phyloP scores from a whole-genome alignment of 2,329 filamentous ascomycete genomes.

The Verticillium klebahnii region DNA sequence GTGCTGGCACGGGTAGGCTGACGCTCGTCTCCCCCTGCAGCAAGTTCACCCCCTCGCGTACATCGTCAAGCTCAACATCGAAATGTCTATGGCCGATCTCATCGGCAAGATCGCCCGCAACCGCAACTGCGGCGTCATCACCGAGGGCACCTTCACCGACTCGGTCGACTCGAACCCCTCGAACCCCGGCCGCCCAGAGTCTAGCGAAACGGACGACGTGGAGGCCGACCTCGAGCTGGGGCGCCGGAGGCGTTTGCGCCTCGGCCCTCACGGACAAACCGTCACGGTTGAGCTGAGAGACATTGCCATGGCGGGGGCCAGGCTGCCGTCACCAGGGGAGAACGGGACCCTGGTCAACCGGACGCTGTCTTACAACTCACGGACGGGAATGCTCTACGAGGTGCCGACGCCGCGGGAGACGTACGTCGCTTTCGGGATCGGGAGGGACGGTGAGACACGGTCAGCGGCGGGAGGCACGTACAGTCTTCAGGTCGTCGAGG shows the following conservation, averaged over 20 bases:
- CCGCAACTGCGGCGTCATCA: slow-evolving; percentile 6
- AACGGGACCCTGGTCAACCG: neutral
- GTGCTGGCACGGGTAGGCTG: too few species aligned
- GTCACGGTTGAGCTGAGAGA: neutral
- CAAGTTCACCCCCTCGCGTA: slow-evolving; percentile 49
- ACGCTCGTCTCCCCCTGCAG: slow-evolving; percentile 25
- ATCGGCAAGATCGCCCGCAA: slow-evolving; percentile 34
- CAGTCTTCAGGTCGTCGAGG: neutral
- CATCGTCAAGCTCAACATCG: slow-evolving; percentile 48
- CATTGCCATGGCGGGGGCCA: neutral
- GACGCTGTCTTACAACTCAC: neutral
- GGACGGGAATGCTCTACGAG: neutral
- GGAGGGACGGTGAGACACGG: neutral
- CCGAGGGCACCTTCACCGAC: slow-evolving; percentile 3
- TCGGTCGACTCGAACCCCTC: slow-evolving; percentile 1
- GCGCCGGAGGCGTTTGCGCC: neutral
- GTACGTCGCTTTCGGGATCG: neutral
- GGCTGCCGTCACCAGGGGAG: neutral
- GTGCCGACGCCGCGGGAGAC: neutral
- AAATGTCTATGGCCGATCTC: slow-evolving; percentile 49
- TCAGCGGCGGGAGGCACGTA: neutral
- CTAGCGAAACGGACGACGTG: neutral
- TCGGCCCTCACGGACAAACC: neutral
- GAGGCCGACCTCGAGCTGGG: neutral
- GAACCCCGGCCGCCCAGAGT: neutral